These are phyloP conservation scores for Populus deltoides DNA, from an alignment of 345 rosid genomes.

Conservation along the genomic window DNA sequence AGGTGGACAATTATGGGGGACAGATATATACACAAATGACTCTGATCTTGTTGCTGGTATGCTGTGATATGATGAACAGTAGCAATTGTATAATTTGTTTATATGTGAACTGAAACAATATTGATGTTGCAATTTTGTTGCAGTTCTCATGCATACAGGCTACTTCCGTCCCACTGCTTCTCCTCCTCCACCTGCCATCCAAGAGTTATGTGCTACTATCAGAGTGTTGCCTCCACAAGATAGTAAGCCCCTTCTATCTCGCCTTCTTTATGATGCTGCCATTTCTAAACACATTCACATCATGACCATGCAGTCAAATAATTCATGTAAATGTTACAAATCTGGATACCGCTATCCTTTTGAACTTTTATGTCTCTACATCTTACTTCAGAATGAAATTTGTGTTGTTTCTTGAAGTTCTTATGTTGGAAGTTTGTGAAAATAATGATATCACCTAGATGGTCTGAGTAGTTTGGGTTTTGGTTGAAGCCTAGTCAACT, in stretches of 20 bases:
- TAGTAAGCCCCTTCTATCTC: constrained; percentile 47
- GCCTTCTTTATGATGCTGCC: neutral
- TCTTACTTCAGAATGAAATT: neutral
- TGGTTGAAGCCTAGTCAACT: neutral
- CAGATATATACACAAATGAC: constrained; percentile 92
- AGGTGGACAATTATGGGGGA: constrained; percentile 99
- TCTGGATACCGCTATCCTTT: neutral
- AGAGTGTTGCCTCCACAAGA: constrained; percentile 86
- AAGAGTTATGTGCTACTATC: constrained; percentile 83
- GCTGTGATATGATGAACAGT: constrained; percentile 7
- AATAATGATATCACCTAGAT: neutral
- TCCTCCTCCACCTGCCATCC: constrained; percentile 94
- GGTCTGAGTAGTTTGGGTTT: neutral
- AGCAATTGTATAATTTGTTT: neutral
- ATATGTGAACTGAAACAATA: constrained; percentile 4
- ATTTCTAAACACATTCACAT: neutral
- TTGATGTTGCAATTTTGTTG: constrained; percentile 27
- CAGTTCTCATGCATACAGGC: constrained; percentile 99
- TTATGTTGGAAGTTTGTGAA: no score
- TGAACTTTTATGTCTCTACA: neutral
- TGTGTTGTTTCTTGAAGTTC: neutral
- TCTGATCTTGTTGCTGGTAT: constrained; percentile 99
- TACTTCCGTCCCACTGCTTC: constrained; percentile 96
- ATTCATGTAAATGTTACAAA: neutral
- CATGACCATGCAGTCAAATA: neutral